These are phyloP conservation scores for Cryptococcus sp. DNA, from an alignment of 1,284 basidiomycete genomes.

Conservation along the genomic window DNA sequence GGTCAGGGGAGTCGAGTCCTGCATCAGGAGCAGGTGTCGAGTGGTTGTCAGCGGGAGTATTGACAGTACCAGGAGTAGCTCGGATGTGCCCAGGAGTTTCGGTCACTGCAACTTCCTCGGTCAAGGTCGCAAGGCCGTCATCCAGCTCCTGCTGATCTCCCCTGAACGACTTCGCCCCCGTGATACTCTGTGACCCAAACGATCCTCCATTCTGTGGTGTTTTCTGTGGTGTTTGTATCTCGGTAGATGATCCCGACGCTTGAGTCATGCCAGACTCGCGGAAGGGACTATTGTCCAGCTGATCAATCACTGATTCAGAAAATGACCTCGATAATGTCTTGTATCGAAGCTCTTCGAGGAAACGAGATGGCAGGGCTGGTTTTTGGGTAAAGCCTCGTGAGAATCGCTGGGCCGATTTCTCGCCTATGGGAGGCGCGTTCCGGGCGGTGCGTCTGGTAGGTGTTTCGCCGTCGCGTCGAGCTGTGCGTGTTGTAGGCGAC, in stretches of 20 bases:
- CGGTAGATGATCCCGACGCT: constrained; percentile 42
- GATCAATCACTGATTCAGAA: constrained; percentile 26
- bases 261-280: constrained; percentile 54
- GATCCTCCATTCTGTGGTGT: not conserved
- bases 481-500: constrained; percentile 27
- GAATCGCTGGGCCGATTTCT: constrained; percentile 37
- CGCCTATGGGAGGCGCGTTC: constrained; percentile 38
- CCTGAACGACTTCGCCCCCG: not conserved
- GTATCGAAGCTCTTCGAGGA: constrained; percentile 45
- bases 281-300: constrained; percentile 51
- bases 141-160: not conserved
- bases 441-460: constrained; percentile 15
- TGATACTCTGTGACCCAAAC: not conserved
- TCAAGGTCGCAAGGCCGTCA: not conserved
- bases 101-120: no score
- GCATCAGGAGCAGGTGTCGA: constrained; percentile 43
- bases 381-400: no score
- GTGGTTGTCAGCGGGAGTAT: constrained; percentile 9
- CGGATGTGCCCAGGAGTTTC: no score
- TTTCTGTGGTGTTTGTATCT: not conserved
- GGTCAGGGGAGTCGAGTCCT: not conserved
- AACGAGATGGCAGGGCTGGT: constrained; percentile 35
- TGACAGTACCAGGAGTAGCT: constrained; percentile 9
- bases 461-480: constrained; percentile 27
- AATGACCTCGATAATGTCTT: constrained; percentile 33